Base-by-base conservation (phyloP, 495 filamentous ascomycete species). In the Tuber melanosporum region DNA sequence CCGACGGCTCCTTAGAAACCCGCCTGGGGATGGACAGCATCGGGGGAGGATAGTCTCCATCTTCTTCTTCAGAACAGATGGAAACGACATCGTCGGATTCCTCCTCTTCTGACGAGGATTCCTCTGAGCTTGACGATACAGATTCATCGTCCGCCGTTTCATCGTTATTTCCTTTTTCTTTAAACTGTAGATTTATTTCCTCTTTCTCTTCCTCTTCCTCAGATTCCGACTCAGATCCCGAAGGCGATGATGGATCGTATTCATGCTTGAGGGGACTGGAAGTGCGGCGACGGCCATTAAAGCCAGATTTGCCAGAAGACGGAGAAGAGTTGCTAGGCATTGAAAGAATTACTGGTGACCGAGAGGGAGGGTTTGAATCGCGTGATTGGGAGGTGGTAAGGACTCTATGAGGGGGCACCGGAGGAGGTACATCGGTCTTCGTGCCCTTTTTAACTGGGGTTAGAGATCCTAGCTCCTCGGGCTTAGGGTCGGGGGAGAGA, bases 181-280 rank as follows among this genome's bases (percentile, higher is more conserved):
- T 47, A 17, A 46, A 52, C 69, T 9, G 49, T 43, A 7, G 84
- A 57, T 87, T 87, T 66, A 85, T 85, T 10, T 86, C 87, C 66
- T 89, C 87, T 10, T 87, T 81, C 32, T 87, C 87, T 57, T 88
- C 83, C 6, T 86, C 87, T 14, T 87, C 85, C 3, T 86, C 87
- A 43, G 84, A 80, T 57, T 85, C 85, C 42, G 80, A 81, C 43
- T 78, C 80, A 9, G 86, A 86, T 43, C 83, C 80, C 0, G 92
- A 92, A 73, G 89, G 89, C 62, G 93, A 94, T 1, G 95, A 98
- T 3, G 96, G 96, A 79, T 93, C 92, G 81, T 97, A 99, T 85
- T 99, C 94, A 81, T 98, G 95, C 85, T 99, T 99, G 75, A 99
- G 87, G 14, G 96, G 96, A 14, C 96, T 98, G 7, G 96, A 98